Conservation (phyloP, 2,329 filamentous ascomycete species). For the Plenodomus lindquistii region DNA sequence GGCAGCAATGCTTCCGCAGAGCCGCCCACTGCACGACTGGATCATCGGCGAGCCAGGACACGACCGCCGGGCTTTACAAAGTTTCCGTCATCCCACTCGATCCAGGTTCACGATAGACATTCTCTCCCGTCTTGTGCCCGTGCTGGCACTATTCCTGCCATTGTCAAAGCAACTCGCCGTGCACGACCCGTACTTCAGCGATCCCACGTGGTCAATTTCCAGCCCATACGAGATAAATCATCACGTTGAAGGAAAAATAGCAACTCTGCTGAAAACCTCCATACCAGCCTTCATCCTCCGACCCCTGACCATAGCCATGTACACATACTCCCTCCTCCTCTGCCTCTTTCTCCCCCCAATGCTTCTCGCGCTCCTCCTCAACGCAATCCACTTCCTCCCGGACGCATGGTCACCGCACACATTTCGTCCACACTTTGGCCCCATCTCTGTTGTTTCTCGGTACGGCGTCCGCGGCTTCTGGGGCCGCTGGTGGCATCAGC, state of each 20-base stretch:
- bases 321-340: constrained; percentile 8
- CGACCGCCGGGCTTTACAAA: constrained; percentile 2
- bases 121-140: not conserved
- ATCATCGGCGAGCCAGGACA: constrained; percentile 5
- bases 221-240: too few relatives aligned
- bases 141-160: constrained; percentile 6
- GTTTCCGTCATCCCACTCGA: not conserved
- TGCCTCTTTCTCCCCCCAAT: constrained; percentile 9
- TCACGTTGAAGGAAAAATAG: not conserved
- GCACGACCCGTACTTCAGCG: constrained; percentile 8
- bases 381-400: constrained; percentile 1
- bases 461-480: constrained; percentile 9
- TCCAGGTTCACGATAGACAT: not conserved
- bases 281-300: constrained; percentile 5
- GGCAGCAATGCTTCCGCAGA: constrained; percentile 7
- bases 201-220: constrained; percentile 1
- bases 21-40: constrained; percentile 11
- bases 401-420: constrained; percentile 10
- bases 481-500: constrained; percentile 16
- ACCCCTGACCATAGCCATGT: constrained; percentile 6
- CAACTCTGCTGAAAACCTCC: not conserved
- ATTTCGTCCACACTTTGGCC: constrained; percentile 8
- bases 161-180: constrained; percentile 7
- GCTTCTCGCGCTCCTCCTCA: constrained; percentile 3
- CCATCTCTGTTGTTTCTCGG: constrained; percentile 3